Evolutionary conservation across 306 rosid species (phyloP).

Genomic region (Amphicarpaea edgeworthii): DNA sequence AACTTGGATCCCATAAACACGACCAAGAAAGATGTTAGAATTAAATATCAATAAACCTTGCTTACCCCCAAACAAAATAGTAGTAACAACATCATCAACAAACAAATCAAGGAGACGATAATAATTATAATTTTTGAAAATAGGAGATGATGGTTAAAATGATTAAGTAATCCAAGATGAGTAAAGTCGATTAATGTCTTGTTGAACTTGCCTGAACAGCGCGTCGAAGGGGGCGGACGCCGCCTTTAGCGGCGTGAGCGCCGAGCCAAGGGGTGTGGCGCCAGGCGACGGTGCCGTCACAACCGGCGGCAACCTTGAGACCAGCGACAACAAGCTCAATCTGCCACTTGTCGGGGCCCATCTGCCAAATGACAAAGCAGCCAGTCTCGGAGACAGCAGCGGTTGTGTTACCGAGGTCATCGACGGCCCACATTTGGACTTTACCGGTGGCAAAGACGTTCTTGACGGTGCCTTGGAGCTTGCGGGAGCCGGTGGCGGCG

Average conservation of each 20-base stretch:
- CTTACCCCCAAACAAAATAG: background rate
- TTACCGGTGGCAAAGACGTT: constrained; percentile 81
- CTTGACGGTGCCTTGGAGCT: constrained; percentile 68
- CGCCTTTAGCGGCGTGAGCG: constrained; percentile 83
- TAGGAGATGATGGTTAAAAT: background rate
- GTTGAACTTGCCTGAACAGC: constrained; percentile 78
- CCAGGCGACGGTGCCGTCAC: constrained; percentile 87
- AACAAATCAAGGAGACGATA: background rate
- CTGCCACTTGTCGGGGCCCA: constrained; percentile 84
- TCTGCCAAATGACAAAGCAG: constrained; percentile 93
- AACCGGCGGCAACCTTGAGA: constrained; percentile 78
- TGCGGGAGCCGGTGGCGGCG: constrained; percentile 87
- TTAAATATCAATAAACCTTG: constrained; percentile 34
- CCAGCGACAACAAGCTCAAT: constrained; percentile 74
- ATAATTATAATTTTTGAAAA: background rate
- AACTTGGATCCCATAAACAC: constrained; percentile 16
- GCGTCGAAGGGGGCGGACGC: constrained; percentile 87
- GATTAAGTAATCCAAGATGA: background rate
- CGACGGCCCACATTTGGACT: constrained; percentile 68
- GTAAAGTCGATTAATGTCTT: no score
- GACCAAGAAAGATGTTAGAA: background rate
- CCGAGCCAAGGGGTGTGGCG: constrained; percentile 93
- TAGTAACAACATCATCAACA: constrained; percentile 12
- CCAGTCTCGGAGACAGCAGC: constrained; percentile 62
- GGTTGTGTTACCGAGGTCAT: constrained; percentile 57